Evolutionary conservation across 768 basidiomycete genomes (phyloP).

Genomic region (Paxillus rubicundulus): DNA sequence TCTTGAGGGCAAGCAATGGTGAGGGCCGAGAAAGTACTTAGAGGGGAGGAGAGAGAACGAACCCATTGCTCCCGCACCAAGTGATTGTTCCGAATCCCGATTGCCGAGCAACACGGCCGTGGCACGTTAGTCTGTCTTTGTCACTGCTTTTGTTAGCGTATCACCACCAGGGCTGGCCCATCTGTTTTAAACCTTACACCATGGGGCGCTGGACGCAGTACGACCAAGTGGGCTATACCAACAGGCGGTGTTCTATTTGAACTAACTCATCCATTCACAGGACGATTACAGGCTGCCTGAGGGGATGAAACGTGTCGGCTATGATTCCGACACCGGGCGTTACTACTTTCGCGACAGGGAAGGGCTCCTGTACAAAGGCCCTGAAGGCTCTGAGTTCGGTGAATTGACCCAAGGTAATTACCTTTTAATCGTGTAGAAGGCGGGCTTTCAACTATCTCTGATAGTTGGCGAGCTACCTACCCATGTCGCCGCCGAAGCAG

Average conservation of each 20-base stretch:
- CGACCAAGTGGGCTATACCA: slow-evolving; percentile 24
- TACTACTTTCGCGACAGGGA: slow-evolving; percentile 62
- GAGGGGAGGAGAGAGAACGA: too few relatives aligned
- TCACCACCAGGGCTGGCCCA: slow-evolving; percentile 19
- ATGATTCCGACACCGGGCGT: slow-evolving; percentile 66
- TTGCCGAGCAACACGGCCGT: too few relatives aligned
- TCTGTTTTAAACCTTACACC: slow-evolving; percentile 1
- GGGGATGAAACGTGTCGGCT: slow-evolving; percentile 64
- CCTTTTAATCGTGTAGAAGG: not conserved
- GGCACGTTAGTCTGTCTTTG: too few relatives aligned
- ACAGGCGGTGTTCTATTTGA: not conserved
- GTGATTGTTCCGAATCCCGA: too few relatives aligned
- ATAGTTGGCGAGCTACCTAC: slow-evolving; percentile 33
- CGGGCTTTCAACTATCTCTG: not conserved
- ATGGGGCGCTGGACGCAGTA: slow-evolving; percentile 42
- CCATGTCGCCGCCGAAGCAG: slow-evolving; percentile 24
- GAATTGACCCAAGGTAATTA: slow-evolving; percentile 41
- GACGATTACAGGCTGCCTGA: slow-evolving; percentile 53
- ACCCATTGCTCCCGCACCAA: too few relatives aligned
- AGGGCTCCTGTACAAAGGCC: slow-evolving; percentile 54
- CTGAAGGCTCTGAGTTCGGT: slow-evolving; percentile 62
- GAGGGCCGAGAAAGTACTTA: too few relatives aligned
- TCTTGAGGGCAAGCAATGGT: too few relatives aligned
- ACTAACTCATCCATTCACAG: slow-evolving; percentile 25
- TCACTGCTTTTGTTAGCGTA: too few relatives aligned